These are phyloP conservation scores for Rhodosorus marinus DNA, from an alignment of 23 red algal species.

Conservation along the genomic window DNA sequence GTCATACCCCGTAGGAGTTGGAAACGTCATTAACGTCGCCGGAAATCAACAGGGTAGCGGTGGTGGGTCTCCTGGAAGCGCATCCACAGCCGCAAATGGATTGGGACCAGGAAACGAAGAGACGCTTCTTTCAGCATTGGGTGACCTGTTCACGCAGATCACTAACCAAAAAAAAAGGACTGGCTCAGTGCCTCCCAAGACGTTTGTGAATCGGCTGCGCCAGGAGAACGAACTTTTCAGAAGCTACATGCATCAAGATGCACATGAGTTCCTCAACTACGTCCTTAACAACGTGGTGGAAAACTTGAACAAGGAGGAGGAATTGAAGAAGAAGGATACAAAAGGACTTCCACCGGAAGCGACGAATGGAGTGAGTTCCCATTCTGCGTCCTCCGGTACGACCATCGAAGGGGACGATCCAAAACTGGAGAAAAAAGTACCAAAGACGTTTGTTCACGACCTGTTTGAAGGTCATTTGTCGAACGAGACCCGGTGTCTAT, in stretches of 20 bases:
- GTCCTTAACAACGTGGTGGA: constrained; percentile 81
- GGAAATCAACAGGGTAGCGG: background rate
- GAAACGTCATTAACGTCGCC: background rate
- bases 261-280: constrained; percentile 92
- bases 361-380: background rate
- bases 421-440: background rate
- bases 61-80: background rate
- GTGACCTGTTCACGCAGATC: constrained; percentile 71
- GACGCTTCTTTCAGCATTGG: constrained; percentile 65
- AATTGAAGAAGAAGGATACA: constrained; percentile 1
- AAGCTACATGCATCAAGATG: constrained; percentile 88
- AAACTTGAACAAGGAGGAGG: constrained; percentile 19
- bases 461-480: constrained; percentile 77
- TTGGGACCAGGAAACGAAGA: constrained; percentile 4
- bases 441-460: constrained; percentile 64
- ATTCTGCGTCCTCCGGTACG: background rate
- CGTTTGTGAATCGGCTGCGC: constrained; percentile 68
- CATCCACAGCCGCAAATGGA: background rate
- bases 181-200: constrained; percentile 57
- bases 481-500: constrained; percentile 84
- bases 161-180: constrained; percentile 68
- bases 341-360: background rate
- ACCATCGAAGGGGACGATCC: background rate
- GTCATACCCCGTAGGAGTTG: too few species aligned
- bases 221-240: constrained; percentile 70